Evolutionary conservation across 139 green algal species (phyloP).

Genomic region (Zygnema circumcarinatum): DNA sequence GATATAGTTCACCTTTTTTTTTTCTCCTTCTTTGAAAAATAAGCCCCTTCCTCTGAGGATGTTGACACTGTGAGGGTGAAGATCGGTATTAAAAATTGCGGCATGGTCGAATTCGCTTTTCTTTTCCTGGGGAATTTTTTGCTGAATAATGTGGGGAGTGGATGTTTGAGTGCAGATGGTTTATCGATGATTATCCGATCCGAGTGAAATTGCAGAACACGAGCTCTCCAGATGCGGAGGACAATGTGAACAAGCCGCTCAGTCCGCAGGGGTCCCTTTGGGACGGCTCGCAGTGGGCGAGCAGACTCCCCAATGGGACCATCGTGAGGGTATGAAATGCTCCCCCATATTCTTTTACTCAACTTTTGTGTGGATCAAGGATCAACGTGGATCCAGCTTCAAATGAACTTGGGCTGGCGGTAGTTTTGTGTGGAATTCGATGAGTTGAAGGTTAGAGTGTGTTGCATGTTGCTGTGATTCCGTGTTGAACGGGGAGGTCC

Average conservation of each 20-base stretch:
- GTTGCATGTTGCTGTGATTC: too few species aligned
- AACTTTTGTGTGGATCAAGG: too few species aligned
- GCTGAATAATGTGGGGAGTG: not conserved
- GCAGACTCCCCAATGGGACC: not conserved
- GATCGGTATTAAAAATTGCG: too few species aligned
- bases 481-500: too few species aligned
- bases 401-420: too few species aligned
- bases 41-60: not conserved
- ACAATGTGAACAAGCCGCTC: not conserved
- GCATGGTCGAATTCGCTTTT: not conserved
- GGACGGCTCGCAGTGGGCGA: not conserved
- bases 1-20: not conserved
- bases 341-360: too few species aligned
- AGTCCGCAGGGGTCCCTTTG: not conserved
- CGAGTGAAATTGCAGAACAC: not conserved
- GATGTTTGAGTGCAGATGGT: not conserved
- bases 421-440: too few species aligned
- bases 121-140: not conserved
- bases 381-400: too few species aligned
- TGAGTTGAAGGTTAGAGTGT: too few species aligned
- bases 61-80: not conserved
- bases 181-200: not conserved
- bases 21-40: not conserved
- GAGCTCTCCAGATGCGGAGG: too few species aligned
- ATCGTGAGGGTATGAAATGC: not conserved